Base-by-base conservation (phyloP, 148 eudicot species). In the Simmondsia chinensis region DNA sequence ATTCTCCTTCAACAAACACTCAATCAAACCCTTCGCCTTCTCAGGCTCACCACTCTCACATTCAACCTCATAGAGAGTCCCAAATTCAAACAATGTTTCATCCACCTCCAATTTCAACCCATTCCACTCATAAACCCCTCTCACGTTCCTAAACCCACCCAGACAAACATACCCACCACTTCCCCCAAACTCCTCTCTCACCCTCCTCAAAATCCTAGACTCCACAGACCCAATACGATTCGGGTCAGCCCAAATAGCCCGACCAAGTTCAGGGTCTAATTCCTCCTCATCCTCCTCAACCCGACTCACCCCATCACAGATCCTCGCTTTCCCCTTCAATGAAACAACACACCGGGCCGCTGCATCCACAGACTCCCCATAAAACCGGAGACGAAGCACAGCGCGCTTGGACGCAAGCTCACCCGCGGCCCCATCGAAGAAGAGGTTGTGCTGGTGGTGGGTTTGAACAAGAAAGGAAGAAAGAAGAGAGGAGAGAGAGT, bases 271-370 rank as follows among this genome's bases (percentile, higher is more conserved):
- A 0, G 75, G 78, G 33, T 87, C 85, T 37, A 87, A 6, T 8
- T 87, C 85, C 55, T 87, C 94, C 70, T 74, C 94, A 31, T 82
- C 94, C 57, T 76, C 96, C 66, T 79, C 88, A 18, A 79, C 96
- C 13, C 85, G 62, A 48, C 94, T 87, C 16, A 87, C 78, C 13
- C 96, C 96, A 33, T 76, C 54, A 5, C 63, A 51, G 7, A 87
- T 19, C 9, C 72, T 43, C 1, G 88, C 76, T 28, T 79, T 87
- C 13, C 82, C 88, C 52, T 87, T 87, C 26, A 87, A 74, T 13
- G 61, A 57, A 46, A 63, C 60, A 38, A 87, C 78, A 49, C 96
- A 87, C 12, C 71, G 81, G 42, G 74, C 50, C 14, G 63, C 48
- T 0, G 50, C 66, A 2, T 44, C 30, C 8, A 59, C 50, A 27